A percentile compares a stretch with the other conserved stretches of the same genome.
These are phyloP conservation scores for Ramalina intermedia DNA, from an alignment of 495 filamentous ascomycete genomes.

Conservation along the genomic window DNA sequence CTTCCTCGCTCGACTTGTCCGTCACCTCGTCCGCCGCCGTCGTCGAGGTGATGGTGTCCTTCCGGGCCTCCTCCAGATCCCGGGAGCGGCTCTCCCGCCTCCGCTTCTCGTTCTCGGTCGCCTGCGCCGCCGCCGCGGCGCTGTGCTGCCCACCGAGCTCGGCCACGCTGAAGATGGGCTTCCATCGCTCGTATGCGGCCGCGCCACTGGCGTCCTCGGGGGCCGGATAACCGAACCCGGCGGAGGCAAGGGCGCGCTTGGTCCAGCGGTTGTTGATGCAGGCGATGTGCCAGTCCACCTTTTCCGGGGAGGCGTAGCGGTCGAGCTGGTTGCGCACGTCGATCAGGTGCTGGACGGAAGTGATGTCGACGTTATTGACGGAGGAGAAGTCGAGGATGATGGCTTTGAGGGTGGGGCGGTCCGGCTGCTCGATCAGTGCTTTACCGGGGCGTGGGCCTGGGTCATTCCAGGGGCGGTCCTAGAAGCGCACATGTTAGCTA, in stretches of 20 bases:
- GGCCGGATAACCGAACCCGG: conserved; percentile 82
- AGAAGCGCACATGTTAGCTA: not conserved
- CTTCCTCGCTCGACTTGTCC: conserved; percentile 13
- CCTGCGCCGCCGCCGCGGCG: conserved; percentile 47
- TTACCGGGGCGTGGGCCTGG: conserved; percentile 59
- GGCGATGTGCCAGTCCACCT: conserved; percentile 92
- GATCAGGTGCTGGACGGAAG: conserved; percentile 86
- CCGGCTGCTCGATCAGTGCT: conserved; percentile 29
- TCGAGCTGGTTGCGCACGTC: conserved; percentile 97
- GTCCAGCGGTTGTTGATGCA: conserved; percentile 96
- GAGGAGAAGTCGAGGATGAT: conserved; percentile 91
- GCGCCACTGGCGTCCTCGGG: conserved; percentile 33
- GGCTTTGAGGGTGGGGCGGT: conserved; percentile 68
- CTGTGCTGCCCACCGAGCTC: conserved; percentile 64
- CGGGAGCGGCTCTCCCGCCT: conserved; percentile 20
- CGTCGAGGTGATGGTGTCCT: conserved; percentile 17
- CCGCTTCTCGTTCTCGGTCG: conserved; percentile 46
- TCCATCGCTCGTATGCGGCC: conserved; percentile 53
- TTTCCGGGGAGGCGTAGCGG: conserved; percentile 65
- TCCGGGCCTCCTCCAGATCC: conserved; percentile 18
- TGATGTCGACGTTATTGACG: conserved; percentile 93
- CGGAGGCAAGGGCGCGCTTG: conserved; percentile 82
- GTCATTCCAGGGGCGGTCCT: conserved; percentile 92
- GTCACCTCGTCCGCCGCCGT: conserved; percentile 17
- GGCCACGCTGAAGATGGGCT: conserved; percentile 89